Evolutionary conservation across 2,329 filamentous ascomycete species (phyloP), one percentile per base, ranked within the genome.

Genomic region (Pseudogymnoascus sp.): DNA sequence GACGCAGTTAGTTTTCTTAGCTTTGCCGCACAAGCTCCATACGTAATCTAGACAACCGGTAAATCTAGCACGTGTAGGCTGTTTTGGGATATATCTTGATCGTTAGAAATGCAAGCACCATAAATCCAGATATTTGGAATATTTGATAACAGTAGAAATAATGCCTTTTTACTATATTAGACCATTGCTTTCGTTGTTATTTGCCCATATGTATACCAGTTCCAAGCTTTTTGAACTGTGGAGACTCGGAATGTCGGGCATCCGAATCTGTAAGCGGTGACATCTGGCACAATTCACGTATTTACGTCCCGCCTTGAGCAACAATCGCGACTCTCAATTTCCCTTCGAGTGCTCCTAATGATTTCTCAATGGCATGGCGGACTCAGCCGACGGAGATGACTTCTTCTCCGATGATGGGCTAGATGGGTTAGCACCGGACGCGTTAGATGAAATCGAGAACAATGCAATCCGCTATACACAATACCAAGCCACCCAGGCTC

Each of bases 321-420:
- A 56, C 50, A 21, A 56, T 21, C 50, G 28, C 50, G 50, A 56
- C 28, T 36, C 18, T 36, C 16, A 31, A 34, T 56, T 18, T 56
- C 50, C 25, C 28, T 18, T 18, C 5, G 3, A 56, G 18, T 56
- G 10, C 25, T 56, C 50, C 11, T 56, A 64, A 72, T 72, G 70
- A 68, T 56, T 74, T 76, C 60, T 74, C 74, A 64, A 74, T 64
- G 70, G 72, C 69, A 77, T 77, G 74, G 72, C 73, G 63, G 74
- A 73, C 38, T 60, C 66, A 64, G 66, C 66, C 59, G 70, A 73
- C 62, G 73, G 71, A 60, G 81, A 82, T 76, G 84, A 86, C 75
- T 82, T 84, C 66, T 88, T 85, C 71, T 84, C 80, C 64, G 86
- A 88, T 71, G 85, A 87, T 71, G 84, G 81, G 65, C 78, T 89